phyloP scores from a whole-genome alignment of 495 filamentous ascomycete species.

The Achaetomiella virescens region DNA sequence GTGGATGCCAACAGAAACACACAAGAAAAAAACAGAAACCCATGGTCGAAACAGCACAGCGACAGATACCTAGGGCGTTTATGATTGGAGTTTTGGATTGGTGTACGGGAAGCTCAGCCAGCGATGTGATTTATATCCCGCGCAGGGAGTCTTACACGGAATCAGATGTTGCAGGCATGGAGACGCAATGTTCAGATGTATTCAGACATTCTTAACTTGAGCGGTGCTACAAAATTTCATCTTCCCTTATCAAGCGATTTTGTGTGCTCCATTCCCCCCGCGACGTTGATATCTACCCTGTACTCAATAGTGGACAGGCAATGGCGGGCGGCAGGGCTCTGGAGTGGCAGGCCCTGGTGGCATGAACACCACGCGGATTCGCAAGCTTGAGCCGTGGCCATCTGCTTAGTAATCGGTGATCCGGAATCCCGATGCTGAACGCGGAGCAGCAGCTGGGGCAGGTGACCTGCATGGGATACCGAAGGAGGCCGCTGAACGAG shows the following conservation, averaged over 20 bases:
- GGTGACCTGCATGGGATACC: not conserved
- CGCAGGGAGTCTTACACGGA: not conserved
- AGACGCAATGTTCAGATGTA: not conserved
- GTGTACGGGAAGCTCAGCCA: not conserved
- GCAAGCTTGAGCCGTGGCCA: not conserved
- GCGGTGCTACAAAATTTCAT: not conserved
- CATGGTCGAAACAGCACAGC: no score
- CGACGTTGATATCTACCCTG: not conserved
- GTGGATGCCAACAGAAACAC: not conserved
- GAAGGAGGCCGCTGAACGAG: not conserved
- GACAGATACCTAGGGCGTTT: no score
- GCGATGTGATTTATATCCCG: not conserved
- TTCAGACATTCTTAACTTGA: not conserved
- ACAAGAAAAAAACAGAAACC: no score
- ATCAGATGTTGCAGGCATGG: not conserved
- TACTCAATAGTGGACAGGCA: not conserved
- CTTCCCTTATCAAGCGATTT: not conserved
- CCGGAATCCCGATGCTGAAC: not conserved
- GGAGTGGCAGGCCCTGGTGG: not conserved
- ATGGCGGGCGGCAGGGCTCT: not conserved
- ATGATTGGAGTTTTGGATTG: no score
- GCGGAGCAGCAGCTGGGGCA: not conserved
- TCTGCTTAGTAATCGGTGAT: not conserved
- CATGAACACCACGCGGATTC: not conserved
- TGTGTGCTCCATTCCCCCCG: not conserved